These are phyloP conservation scores for Platanthera guangdongensis DNA, from an alignment of 106 monocot species.

Conservation along the genomic window DNA sequence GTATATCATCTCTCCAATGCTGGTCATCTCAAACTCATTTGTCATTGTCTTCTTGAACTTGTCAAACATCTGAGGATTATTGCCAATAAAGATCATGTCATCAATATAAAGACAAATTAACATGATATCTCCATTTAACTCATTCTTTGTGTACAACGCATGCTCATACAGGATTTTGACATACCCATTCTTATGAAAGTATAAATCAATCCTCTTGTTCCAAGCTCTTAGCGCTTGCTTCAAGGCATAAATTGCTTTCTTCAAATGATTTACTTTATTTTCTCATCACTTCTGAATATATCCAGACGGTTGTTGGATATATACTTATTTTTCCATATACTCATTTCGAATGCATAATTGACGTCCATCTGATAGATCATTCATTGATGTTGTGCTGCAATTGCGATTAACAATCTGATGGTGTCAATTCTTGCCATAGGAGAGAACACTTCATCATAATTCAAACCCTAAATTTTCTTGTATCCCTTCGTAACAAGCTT, in stretches of 20 bases:
- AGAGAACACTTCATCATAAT: constrained; percentile 3
- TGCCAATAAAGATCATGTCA: constrained; percentile 1
- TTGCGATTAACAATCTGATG: neutral
- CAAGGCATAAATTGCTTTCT: too few relatives aligned
- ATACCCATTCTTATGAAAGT: neutral
- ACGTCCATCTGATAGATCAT: too few relatives aligned
- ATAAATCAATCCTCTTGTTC: too few relatives aligned
- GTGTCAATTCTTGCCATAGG: neutral
- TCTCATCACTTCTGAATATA: too few relatives aligned
- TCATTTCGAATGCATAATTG: too few relatives aligned
- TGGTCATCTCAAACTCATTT: neutral
- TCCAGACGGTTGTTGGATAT: too few relatives aligned
- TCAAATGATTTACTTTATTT: too few relatives aligned
- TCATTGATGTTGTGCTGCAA: neutral
- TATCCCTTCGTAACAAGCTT: neutral
- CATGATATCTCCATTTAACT: neutral
- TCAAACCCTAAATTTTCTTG: neutral
- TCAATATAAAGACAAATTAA: neutral
- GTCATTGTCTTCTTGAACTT: neutral
- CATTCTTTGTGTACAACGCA: neutral
- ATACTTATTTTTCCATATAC: too few relatives aligned
- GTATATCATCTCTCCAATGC: neutral
- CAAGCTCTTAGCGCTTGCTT: too few relatives aligned
- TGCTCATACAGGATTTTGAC: neutral
- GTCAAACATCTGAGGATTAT: constrained; percentile 2